Base-by-base conservation (phyloP, 2,329 filamentous ascomycete genomes). In the Sporothrix phasma region DNA sequence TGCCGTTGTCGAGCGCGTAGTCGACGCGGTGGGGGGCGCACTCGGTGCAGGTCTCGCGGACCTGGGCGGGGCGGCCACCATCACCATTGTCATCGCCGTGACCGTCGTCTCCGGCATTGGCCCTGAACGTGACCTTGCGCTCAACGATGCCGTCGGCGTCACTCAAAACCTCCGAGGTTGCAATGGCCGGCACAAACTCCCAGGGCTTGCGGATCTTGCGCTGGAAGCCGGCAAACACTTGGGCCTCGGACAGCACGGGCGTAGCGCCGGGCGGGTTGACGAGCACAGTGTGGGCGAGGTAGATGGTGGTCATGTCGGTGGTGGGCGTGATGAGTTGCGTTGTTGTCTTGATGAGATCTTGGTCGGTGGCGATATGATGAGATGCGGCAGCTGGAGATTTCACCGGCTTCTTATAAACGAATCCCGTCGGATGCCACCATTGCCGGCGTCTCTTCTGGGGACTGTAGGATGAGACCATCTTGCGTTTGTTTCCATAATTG, bases 171-270 rank as follows among this genome's bases (percentile, higher is more conserved):
- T 69, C 66, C 66, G 70, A 72, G 39, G 62, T 47, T 7, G 61
- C 68, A 65, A 76, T 74, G 17, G 72, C 69, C 1, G 73, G 70
- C 15, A 75, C 73, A 61, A 76, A 76, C 19, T 74, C 72, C 54
- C 71, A 67, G 15, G 73, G 71, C n/a, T 58, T 65, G 5, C 70
- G 71, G 31, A 74, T 69, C 65, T 76, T 75, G 67, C 71, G 69
- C 70, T 73, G 67, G 13, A 76, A 69, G 24, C 71, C 74, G 11
- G 70, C 69, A 71, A 73, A 75, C 39, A 74, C 67, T 46, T 75
- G 73, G 3, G 69, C 22, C 37, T 69, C 67, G 1, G 69, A 71
- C 5, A 75, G 69, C 11, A 67, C 46, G 0, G 72, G 73, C 13
- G 65, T 26, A 11, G 67, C 67, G 46, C 70, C 71, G n/a, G 68